Evolutionary conservation across 2,329 filamentous ascomycete species (phyloP).

Genomic region (Rhynchosporium secalis): DNA sequence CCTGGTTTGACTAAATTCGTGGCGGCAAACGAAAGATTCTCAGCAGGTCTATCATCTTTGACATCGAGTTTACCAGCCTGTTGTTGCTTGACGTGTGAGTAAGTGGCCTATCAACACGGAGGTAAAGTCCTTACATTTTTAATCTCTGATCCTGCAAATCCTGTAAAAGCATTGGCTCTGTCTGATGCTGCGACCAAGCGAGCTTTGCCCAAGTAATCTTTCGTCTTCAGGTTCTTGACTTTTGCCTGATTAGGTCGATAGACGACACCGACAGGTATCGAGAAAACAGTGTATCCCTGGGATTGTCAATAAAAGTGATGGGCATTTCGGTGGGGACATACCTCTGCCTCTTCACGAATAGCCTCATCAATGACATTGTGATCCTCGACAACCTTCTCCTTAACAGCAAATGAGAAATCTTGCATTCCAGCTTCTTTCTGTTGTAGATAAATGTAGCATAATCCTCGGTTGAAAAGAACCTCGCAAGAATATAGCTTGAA

Average conservation of each 20-base stretch:
- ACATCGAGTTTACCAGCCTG: constrained; percentile 54
- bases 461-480: constrained; percentile 92
- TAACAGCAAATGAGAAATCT: constrained; percentile 85
- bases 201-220: constrained; percentile 97
- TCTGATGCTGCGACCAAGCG: constrained; percentile 87
- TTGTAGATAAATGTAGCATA: constrained; percentile 96
- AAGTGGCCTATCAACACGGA: background rate
- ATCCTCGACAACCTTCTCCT: constrained; percentile 94
- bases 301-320: constrained; percentile 25
- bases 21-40: constrained; percentile 87
- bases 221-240: constrained; percentile 96
- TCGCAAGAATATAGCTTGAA: constrained; percentile 98
- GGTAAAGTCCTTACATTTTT: constrained; percentile 59
- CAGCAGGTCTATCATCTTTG: constrained; percentile 77
- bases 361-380: constrained; percentile 98
- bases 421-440: constrained; percentile 89
- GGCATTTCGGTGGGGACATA: constrained; percentile 44
- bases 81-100: constrained; percentile 35
- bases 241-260: constrained; percentile 97
- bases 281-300: constrained; percentile 97
- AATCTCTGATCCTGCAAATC: constrained; percentile 76
- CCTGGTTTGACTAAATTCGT: constrained; percentile 90
- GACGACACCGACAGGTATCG: constrained; percentile 91
- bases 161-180: constrained; percentile 75
- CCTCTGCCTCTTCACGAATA: constrained; percentile 88